Evolutionary conservation across 2,329 filamentous ascomycete species (phyloP), one percentile per base, ranked within the genome.

Genomic region (Phaeosphaeriaceae sp.): DNA sequence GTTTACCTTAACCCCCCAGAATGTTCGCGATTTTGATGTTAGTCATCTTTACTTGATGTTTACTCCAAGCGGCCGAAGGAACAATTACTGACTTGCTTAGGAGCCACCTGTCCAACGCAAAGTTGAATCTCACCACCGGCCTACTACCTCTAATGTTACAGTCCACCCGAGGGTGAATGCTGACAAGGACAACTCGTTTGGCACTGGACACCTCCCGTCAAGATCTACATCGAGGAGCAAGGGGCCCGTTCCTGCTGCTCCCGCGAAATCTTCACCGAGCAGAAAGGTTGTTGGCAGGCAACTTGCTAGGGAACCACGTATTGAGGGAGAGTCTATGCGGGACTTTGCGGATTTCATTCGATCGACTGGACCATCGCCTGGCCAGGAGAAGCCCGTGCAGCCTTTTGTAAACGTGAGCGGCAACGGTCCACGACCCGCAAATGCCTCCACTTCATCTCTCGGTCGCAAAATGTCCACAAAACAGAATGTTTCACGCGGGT

Each of bases 261-360:
- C 55, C 3, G 65, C 68, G 42, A 70, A 65, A 54, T 65, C 72
- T 19, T 70, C 70, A 17, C 67, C 69, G 13, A 68, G 66, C 54
- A 63, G 67, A 19, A 72, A 70, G 54, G 64, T 68, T 1, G 63
- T 73, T 4, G 64, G 61, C n/a, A 69, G 74, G 47, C 71, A 71
- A 9, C 77, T 64, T 58, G 88, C 93, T 23, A 86, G 93, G 63
- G 93, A 97, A 65, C 89, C 93, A 1, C 86, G 90, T 61, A 82
- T 91, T 9, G 84, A 88, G 10, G 83, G 84, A 5, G 91, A 94
- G 61, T 92, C 92, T 0, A 87, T 90, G 9, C 84, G 88, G 48
- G 94, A 97, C 69, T 92, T 97, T 79, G 91, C 93, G 22, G 91
- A 96, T 59, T 97, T 97, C 74, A 92, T 97, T 70, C 90, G 92